A percentile compares a stretch with the other conserved stretches of the same genome.
phyloP scores from a whole-genome alignment of 345 rosid genomes.

The Salix arbutifolia region DNA sequence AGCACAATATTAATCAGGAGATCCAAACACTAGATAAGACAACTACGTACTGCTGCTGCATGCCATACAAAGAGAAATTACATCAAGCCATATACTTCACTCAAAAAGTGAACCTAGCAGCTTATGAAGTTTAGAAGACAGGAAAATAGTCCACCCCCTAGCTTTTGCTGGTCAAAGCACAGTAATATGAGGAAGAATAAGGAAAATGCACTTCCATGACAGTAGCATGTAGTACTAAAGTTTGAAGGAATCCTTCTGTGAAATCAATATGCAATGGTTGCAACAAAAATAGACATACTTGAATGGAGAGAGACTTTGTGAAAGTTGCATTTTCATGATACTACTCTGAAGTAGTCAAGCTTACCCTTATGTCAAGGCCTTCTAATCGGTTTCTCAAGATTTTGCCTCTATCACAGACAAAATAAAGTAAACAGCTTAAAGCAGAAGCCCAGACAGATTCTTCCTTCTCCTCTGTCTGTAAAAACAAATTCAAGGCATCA shows the following conservation, averaged over 20 bases:
- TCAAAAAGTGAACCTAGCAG: background rate
- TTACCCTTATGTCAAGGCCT: slow-evolving; percentile 98
- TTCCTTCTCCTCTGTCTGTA: slow-evolving; percentile 78
- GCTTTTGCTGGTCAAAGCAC: background rate
- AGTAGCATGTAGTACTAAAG: background rate
- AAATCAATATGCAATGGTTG: background rate
- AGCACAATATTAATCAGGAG: background rate
- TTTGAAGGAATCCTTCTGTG: background rate
- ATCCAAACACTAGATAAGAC: background rate
- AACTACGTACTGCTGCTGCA: background rate
- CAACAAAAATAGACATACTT: background rate
- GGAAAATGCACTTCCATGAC: background rate
- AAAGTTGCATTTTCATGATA: background rate
- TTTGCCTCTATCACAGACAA: slow-evolving; percentile 86
- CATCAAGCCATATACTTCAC: background rate
- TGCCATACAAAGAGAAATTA: background rate
- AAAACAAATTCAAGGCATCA: slow-evolving; percentile 2
- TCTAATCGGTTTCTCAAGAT: slow-evolving; percentile 67
- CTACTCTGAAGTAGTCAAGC: slow-evolving; percentile 2
- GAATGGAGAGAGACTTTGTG: background rate
- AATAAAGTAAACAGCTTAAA: slow-evolving; percentile 91
- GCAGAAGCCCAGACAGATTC: slow-evolving; percentile 98
- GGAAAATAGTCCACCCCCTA: background rate
- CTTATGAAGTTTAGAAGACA: background rate
- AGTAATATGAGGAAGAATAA: background rate